A percentile compares a stretch with the other conserved stretches of the same genome.
These are phyloP conservation scores for Cytospora paraplurivora DNA, from an alignment of 2,329 filamentous ascomycete species.

Conservation along the genomic window DNA sequence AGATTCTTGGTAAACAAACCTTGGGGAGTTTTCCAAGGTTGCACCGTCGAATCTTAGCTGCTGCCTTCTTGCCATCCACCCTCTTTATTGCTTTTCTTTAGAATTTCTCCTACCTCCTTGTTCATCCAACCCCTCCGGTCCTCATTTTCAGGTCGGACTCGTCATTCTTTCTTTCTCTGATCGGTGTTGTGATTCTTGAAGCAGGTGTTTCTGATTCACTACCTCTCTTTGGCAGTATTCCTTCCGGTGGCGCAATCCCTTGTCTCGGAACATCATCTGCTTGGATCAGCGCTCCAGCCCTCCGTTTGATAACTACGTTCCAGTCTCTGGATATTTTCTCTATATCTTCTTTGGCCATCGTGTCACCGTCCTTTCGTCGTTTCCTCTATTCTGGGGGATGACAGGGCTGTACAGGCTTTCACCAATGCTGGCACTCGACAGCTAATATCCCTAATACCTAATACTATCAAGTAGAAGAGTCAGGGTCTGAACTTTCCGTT, in stretches of 20 bases:
- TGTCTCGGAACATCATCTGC: conserved; percentile 20
- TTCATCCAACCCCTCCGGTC: not conserved
- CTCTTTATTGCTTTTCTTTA: conserved; percentile 9
- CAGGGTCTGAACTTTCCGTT: conserved; percentile 33
- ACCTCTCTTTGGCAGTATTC: conserved; percentile 16
- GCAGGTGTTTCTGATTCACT: conserved; percentile 20
- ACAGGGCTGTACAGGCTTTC: conserved; percentile 15
- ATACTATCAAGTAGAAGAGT: conserved; percentile 29
- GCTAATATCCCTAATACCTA: conserved; percentile 32
- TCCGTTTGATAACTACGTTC: conserved; percentile 16
- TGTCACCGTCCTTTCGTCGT: not conserved
- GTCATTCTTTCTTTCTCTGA: conserved; percentile 11
- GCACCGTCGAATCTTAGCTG: too few species aligned
- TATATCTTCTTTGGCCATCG: conserved; percentile 9
- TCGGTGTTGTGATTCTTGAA: conserved; percentile 17
- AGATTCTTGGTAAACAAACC: too few species aligned
- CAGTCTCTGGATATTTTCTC: conserved; percentile 23
- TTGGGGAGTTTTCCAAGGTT: too few species aligned
- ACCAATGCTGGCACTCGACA: conserved; percentile 35
- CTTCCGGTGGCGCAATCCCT: conserved; percentile 20
- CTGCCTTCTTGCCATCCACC: too few species aligned
- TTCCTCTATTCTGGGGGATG: not conserved
- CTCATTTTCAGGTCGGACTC: conserved; percentile 8
- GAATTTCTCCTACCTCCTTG: not conserved
- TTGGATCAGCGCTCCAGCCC: conserved; percentile 10